A percentile compares a stretch with the other conserved stretches of the same genome.
phyloP scores from a whole-genome alignment of 371 early-diverging fungal genomes.

The Zychaea mexicana region DNA sequence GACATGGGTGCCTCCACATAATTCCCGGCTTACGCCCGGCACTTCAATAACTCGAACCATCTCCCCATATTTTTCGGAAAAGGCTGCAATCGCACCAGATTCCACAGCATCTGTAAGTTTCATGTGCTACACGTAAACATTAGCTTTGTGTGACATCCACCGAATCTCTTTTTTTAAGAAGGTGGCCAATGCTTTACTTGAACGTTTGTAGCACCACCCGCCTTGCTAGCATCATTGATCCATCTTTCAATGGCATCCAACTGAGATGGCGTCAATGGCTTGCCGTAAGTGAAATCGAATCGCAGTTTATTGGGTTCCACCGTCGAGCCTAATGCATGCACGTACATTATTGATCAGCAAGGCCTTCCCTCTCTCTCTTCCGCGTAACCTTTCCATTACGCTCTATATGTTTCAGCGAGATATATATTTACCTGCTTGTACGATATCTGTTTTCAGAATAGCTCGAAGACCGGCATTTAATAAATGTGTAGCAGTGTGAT shows the following conservation, averaged over 20 bases:
- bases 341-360: too few species aligned
- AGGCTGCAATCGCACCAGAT: conserved; percentile 67
- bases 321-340: conserved; percentile 50
- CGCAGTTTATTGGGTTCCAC: conserved; percentile 67
- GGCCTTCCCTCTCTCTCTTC: too few species aligned
- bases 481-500: conserved; percentile 83
- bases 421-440: conserved; percentile 65
- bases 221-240: conserved; percentile 60
- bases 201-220: conserved; percentile 45
- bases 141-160: background rate
- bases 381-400: too few species aligned
- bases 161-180: background rate
- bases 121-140: conserved; percentile 37
- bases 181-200: conserved; percentile 20
- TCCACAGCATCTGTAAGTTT: conserved; percentile 63
- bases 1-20: conserved; percentile 83
- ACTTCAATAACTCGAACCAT: conserved; percentile 66
- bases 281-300: conserved; percentile 76
- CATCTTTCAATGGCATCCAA: conserved; percentile 56
- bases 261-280: conserved; percentile 58
- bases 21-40: conserved; percentile 65
- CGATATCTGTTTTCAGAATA: conserved; percentile 58
- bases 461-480: conserved; percentile 70
- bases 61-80: conserved; percentile 72
- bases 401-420: too few species aligned